Evolutionary conservation across 192 early-diverging fungal species (phyloP), one percentile per base, ranked within the genome.

Genomic region (Coemansia sp.): DNA sequence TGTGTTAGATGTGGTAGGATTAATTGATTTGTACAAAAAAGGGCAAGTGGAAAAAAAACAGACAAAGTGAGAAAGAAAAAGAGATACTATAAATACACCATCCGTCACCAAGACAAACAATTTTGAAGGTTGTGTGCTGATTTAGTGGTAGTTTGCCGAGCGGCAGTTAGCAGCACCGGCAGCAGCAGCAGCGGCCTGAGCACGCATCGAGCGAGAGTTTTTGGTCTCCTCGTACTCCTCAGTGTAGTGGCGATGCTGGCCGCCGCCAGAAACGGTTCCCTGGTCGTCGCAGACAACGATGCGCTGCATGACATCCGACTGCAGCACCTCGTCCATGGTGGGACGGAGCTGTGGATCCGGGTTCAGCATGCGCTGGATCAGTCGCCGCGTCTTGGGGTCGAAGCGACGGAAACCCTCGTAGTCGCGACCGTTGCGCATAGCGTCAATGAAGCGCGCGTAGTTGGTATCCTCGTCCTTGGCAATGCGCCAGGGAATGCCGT

Each of bases 341-440:
- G 89, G 85, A 11, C 95, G 83, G 31, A 79, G 88, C 42, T 77
- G 77, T 5, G 90, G 84, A 58, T 93, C 87, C 6, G 95, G 95
- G 52, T 93, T 88, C 20, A 96, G 67, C 73, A 96, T 93, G 36
- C 78, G 67, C 70, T 91, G 88, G 84, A 98, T 85, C 45, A 94
- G 74, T 28, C 85, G 85, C 17, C 88, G 73, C n/a, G 88, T 83
- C 14, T 85, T 86, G n/a, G 83, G 66, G 18, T 87, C 85, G 22
- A 94, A 72, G 52, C 84, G 85, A 48, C 92, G 88, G 68, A 96
- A 87, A 12, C 90, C 89, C 76, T 89, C 88, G 67, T 93, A 96
- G 83, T 89, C 83, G 74, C 89, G 71, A 73, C 85, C 72, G 66
- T 80, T 60, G 71, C 82, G 56, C 75, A 73, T 73, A 71, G 88